Evolutionary conservation across 1,284 basidiomycete species (phyloP), one percentile per base, ranked within the genome.

Genomic region (Xerocomus nothofagi): DNA sequence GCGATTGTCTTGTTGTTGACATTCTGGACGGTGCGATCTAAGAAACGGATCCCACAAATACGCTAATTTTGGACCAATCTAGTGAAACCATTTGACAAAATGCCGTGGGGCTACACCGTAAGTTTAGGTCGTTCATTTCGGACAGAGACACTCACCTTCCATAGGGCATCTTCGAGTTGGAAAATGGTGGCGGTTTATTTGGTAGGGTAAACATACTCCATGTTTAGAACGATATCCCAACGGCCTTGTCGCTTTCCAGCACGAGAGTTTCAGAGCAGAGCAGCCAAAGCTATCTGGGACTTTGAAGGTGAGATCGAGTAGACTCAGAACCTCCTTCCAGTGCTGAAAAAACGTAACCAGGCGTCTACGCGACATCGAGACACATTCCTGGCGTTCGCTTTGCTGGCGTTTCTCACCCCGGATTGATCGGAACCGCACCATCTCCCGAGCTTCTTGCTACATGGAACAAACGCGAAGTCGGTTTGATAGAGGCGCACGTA

Each of bases 41-140:
- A 23, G 6, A 24, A 23, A 9, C 30, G 4, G 17, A n/a, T 39
- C n/a, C 26, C 10, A 11, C 14, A 10, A 36, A 17, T 12, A n/a
- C 4, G 11, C 27, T 54, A 36, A 39, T 27, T n/a, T 15, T n/a
- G 14, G 34, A 14, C 30, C 6, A 27, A 46, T 10, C 29, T 23
- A 83, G 83, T 91, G 27, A 73, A 70, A 17, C 83, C 87, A 3
- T 89, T 88, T 61, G 82, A 86, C 20, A 77, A 87, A 61, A 84
- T 86, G 82, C 86, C 86, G 0, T 91, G 88, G 88, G 88, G 88
- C 0, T 91, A 88, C 63, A 87, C 85, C 0, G 82, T 84, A 58
- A 48, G 71, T 48, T 18, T 31, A 6, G 17, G 4, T 41, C 10
- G 3, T 34, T 38, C n/a, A 20, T 24, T n/a, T 24, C 20, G 11